These are phyloP conservation scores for Melaleuca alternifolia DNA, from an alignment of 345 rosid species.

Conservation along the genomic window DNA sequence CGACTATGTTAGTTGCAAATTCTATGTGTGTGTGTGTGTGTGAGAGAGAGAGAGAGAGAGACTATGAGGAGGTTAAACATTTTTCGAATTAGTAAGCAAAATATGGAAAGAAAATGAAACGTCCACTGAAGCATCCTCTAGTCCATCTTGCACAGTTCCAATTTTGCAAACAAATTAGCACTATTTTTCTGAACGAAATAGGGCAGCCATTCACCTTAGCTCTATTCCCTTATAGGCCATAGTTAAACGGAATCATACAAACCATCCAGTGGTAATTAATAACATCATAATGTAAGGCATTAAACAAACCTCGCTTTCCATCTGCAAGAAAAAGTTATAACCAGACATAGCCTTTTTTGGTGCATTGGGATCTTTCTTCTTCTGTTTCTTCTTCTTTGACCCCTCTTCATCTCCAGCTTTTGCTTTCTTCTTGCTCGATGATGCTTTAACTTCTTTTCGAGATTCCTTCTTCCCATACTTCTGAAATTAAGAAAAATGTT, in stretches of 20 bases:
- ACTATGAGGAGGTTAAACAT: not conserved
- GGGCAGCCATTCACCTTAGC: not conserved
- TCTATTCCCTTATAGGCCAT: not conserved
- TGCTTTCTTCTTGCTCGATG: constrained; percentile 53
- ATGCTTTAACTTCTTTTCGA: constrained; percentile 50
- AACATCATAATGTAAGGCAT: not conserved
- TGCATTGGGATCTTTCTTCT: constrained; percentile 97
- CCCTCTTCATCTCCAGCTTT: constrained; percentile 59
- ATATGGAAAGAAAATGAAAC: not conserved
- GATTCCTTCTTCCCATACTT: constrained; percentile 61
- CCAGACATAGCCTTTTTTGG: constrained; percentile 78
- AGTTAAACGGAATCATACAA: not conserved
- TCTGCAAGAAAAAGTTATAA: constrained; percentile 64
- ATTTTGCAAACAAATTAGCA: not conserved
- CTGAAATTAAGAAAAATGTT: constrained; percentile 24
- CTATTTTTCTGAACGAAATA: not conserved
- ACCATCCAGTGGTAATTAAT: not conserved
- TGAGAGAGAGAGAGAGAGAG: not conserved
- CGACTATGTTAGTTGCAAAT: not conserved
- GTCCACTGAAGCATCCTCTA: not conserved
- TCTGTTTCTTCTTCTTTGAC: constrained; percentile 64
- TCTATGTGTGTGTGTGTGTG: not conserved
- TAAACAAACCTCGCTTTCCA: constrained; percentile 70
- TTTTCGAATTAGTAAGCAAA: not conserved
- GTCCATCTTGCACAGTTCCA: not conserved